These are phyloP conservation scores for Cryptosporidium felis DNA, from an alignment of 169 alveolate genomes.

Conservation along the genomic window DNA sequence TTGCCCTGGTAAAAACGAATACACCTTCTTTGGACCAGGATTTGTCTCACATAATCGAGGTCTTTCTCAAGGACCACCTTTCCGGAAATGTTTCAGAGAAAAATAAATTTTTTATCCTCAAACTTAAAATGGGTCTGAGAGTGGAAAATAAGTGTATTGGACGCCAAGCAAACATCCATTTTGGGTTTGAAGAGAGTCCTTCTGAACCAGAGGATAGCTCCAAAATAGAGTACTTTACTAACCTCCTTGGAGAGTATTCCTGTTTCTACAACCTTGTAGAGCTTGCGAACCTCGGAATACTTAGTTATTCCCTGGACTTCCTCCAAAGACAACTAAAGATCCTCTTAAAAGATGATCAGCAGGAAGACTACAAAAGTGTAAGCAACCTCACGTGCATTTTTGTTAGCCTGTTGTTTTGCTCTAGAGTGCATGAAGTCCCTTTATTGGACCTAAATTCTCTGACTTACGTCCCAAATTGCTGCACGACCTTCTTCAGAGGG, in stretches of 20 bases:
- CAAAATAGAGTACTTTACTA: neutral
- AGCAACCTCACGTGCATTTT: neutral
- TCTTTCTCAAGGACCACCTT: constrained; percentile 1
- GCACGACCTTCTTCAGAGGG: neutral
- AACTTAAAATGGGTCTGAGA: neutral
- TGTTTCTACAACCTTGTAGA: constrained; percentile 18
- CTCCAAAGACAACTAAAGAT: neutral
- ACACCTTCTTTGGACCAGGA: neutral
- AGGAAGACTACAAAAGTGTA: neutral
- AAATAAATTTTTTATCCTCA: neutral
- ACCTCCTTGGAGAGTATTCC: constrained; percentile 32
- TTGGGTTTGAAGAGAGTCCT: neutral
- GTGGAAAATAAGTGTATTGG: neutral
- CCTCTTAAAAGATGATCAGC: neutral
- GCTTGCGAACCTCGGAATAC: neutral
- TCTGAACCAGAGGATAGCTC: neutral
- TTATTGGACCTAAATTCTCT: neutral
- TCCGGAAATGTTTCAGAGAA: neutral
- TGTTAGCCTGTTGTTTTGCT: constrained; percentile 9
- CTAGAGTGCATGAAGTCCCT: constrained; percentile 40
- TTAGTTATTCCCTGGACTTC: neutral
- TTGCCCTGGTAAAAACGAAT: neutral
- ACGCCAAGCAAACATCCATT: neutral
- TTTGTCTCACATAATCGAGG: neutral
- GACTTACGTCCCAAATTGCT: constrained; percentile 8